These are phyloP conservation scores for Pittosporum tobira DNA, from an alignment of 129 eudicot genomes.

Conservation along the genomic window DNA sequence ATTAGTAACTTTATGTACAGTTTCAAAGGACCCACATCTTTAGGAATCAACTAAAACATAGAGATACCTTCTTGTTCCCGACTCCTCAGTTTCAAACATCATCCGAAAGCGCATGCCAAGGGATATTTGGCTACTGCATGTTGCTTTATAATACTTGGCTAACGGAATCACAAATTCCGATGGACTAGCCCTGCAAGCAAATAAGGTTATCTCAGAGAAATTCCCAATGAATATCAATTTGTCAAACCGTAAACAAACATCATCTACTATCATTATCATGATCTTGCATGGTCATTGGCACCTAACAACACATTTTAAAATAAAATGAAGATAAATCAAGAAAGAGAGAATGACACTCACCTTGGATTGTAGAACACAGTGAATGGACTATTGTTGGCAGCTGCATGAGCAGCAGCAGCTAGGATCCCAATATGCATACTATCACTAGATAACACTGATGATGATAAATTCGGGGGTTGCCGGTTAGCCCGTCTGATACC, in stretches of 20 bases:
- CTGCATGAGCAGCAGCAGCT: constrained; percentile 99
- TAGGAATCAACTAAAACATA: background rate
- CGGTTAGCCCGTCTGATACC: constrained; percentile 95
- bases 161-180: constrained; percentile 92
- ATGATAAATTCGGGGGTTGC: constrained; percentile 69
- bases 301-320: background rate
- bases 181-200: constrained; percentile 76
- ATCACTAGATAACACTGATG: constrained; percentile 91
- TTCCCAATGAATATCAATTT: background rate
- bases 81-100: constrained; percentile 98
- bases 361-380: constrained; percentile 91
- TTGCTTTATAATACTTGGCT: constrained; percentile 86
- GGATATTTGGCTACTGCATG: constrained; percentile 71
- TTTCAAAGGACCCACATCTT: background rate
- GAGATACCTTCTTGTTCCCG: constrained; percentile 80
- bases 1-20: background rate
- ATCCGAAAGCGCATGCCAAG: constrained; percentile 97
- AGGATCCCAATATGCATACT: constrained; percentile 97
- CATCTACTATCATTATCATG: background rate
- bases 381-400: constrained; percentile 88
- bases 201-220: background rate
- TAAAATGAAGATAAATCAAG: background rate
- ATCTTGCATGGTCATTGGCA: background rate
- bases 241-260: background rate
- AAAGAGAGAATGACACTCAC: constrained; percentile 19